Evolutionary conservation across 2,329 filamentous ascomycete genomes (phyloP).

Genomic region (Penicillium freii): DNA sequence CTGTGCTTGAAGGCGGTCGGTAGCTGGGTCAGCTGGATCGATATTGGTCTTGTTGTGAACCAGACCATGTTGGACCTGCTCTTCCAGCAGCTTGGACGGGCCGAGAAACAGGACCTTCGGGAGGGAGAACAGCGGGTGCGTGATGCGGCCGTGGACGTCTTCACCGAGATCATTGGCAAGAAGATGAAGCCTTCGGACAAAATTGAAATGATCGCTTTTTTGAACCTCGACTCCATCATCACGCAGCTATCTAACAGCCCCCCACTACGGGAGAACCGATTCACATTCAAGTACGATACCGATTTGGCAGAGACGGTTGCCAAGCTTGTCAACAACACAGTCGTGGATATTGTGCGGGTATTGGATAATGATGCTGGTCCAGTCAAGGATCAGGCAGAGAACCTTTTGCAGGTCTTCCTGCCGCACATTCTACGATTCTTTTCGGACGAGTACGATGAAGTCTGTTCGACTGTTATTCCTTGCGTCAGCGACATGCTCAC

Average conservation of each 20-base stretch:
- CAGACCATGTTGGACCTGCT: slow-evolving; percentile 80
- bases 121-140: slow-evolving; percentile 79
- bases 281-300: slow-evolving; percentile 85
- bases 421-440: slow-evolving; percentile 91
- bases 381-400: slow-evolving; percentile 71
- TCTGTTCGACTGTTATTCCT: slow-evolving; percentile 93
- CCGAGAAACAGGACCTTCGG: slow-evolving; percentile 57
- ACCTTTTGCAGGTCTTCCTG: slow-evolving; percentile 74
- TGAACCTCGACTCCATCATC: slow-evolving; percentile 83
- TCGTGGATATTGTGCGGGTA: slow-evolving; percentile 82
- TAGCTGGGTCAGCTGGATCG: slow-evolving; percentile 98
- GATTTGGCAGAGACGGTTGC: slow-evolving; percentile 94
- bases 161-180: slow-evolving; percentile 94
- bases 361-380: slow-evolving; percentile 66
- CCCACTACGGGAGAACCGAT: slow-evolving; percentile 72
- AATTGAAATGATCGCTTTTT: slow-evolving; percentile 85
- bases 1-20: slow-evolving; percentile 88
- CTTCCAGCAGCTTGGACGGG: slow-evolving; percentile 81
- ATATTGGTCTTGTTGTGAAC: slow-evolving; percentile 91
- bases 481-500: slow-evolving; percentile 89
- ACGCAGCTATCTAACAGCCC: slow-evolving; percentile 81
- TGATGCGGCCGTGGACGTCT: slow-evolving; percentile 87
- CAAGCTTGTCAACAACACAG: slow-evolving; percentile 87
- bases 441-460: slow-evolving; percentile 95
- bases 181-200: slow-evolving; percentile 96